phyloP scores from a whole-genome alignment of 768 basidiomycete genomes.

The Mycena kentingensis region DNA sequence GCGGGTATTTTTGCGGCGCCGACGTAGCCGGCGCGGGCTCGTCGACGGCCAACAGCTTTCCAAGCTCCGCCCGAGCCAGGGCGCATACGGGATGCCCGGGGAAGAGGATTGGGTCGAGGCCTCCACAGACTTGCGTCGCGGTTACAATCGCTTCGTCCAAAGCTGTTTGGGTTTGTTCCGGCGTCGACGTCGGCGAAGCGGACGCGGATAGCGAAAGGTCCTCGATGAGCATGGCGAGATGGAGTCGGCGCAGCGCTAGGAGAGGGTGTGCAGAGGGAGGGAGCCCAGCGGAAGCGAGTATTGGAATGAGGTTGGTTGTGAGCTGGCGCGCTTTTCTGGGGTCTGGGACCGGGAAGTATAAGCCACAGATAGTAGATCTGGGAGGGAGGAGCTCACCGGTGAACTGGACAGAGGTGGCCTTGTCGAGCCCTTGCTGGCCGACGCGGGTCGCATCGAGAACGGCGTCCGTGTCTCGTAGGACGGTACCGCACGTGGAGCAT shows the following conservation, averaged over 20 bases:
- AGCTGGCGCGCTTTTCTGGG: constrained; percentile 56
- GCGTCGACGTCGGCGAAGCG: constrained; percentile 27
- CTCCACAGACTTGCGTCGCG: constrained; percentile 55
- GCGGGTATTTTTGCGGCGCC: constrained; percentile 50
- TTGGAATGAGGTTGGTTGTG: constrained; percentile 64
- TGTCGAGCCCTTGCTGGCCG: constrained; percentile 74
- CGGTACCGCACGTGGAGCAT: constrained; percentile 58
- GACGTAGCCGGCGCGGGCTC: constrained; percentile 52
- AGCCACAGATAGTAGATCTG: constrained; percentile 1
- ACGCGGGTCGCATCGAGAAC: constrained; percentile 66
- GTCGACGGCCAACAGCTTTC: constrained; percentile 79
- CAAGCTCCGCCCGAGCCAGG: constrained; percentile 75
- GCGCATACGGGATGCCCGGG: constrained; percentile 78
- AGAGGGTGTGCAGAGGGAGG: constrained; percentile 76
- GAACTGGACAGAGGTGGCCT: constrained; percentile 64
- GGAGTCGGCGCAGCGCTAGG: constrained; percentile 71
- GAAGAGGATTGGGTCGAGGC: constrained; percentile 53
- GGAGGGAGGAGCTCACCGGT: constrained; percentile 43
- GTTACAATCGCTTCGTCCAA: constrained; percentile 66
- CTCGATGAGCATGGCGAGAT: constrained; percentile 65
- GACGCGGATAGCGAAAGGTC: constrained; percentile 37
- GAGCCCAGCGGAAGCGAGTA: constrained; percentile 59
- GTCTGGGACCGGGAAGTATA: constrained; percentile 42
- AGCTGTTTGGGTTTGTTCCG: constrained; percentile 32
- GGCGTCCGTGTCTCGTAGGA: constrained; percentile 49